phyloP scores from a whole-genome alignment of 169 alveolate genomes.

The Plasmodium fragile region DNA sequence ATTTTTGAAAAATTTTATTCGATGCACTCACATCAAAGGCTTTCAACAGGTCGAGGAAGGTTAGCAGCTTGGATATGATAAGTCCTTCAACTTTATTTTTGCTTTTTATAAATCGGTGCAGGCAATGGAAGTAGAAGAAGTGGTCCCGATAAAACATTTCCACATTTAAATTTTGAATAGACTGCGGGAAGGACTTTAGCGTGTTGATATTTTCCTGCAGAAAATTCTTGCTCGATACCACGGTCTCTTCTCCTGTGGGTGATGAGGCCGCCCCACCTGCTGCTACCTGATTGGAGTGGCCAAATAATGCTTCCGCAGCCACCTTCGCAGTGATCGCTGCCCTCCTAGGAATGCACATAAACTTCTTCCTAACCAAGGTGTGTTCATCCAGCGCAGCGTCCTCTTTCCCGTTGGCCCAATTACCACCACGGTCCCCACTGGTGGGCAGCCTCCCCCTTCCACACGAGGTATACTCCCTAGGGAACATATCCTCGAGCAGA shows the following conservation, averaged over 20 bases:
- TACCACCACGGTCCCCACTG: background rate
- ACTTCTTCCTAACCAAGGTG: conserved; percentile 12
- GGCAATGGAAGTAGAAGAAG: conserved; percentile 52
- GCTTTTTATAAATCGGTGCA: conserved; percentile 48
- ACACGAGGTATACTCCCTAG: background rate
- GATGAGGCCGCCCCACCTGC: background rate
- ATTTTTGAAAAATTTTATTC: conserved; percentile 32
- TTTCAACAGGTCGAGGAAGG: conserved; percentile 44
- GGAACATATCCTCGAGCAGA: conserved; percentile 1
- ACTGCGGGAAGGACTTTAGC: conserved; percentile 62
- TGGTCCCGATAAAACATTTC: conserved; percentile 68
- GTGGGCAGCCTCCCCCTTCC: background rate
- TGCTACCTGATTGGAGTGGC: background rate
- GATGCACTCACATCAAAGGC: conserved; percentile 7
- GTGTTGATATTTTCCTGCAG: conserved; percentile 41
- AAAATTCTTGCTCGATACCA: background rate
- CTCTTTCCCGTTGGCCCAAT: background rate
- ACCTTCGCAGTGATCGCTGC: background rate
- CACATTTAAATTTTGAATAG: conserved; percentile 33
- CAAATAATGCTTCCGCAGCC: background rate
- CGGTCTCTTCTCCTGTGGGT: background rate
- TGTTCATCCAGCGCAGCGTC: background rate
- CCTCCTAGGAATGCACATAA: conserved; percentile 33
- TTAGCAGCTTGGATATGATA: conserved; percentile 12
- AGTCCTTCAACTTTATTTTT: conserved; percentile 66